A percentile compares a stretch with the other conserved stretches of the same genome.
These are phyloP conservation scores for Apiospora rasikravindrae DNA, from an alignment of 2,329 filamentous ascomycete genomes.

Conservation along the genomic window DNA sequence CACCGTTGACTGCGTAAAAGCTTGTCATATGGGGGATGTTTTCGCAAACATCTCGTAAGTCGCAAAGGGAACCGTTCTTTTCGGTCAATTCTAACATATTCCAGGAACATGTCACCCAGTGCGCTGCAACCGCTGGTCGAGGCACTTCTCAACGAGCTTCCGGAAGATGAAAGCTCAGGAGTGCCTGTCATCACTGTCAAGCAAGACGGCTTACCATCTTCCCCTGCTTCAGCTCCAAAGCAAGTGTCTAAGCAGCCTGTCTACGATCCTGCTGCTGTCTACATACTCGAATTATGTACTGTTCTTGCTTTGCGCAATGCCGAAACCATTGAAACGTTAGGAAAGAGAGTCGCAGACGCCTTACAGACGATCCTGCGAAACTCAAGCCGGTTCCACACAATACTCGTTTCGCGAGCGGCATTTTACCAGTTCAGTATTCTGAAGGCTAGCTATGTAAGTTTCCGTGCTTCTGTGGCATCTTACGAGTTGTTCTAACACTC, in stretches of 20 bases:
- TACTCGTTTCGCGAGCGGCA: conserved; percentile 82
- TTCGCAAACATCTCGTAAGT: conserved; percentile 81
- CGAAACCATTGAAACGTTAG: conserved; percentile 73
- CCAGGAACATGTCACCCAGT: conserved; percentile 64
- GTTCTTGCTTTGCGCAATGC: conserved; percentile 78
- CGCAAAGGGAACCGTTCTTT: neutral
- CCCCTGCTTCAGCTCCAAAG: conserved; percentile 66
- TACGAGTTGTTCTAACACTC: neutral
- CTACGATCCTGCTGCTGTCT: conserved; percentile 88
- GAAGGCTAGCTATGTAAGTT: conserved; percentile 80
- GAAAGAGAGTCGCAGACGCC: conserved; percentile 79
- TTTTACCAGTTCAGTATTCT: conserved; percentile 87
- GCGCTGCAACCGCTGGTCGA: conserved; percentile 69
- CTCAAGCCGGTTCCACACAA: conserved; percentile 76
- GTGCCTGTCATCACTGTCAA: conserved; percentile 84
- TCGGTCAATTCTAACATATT: conserved; percentile 24
- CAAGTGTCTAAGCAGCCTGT: conserved; percentile 57
- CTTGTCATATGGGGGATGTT: conserved; percentile 83
- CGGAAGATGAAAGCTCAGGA: conserved; percentile 76
- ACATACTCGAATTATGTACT: conserved; percentile 90
- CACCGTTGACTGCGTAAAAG: conserved; percentile 91
- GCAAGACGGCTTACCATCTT: conserved; percentile 73
- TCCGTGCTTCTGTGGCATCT: no score
- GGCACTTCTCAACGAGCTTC: conserved; percentile 80
- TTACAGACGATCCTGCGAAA: conserved; percentile 85